Evolutionary conservation across 1,139 yeast species (phyloP), one percentile per base, ranked within the genome.

Genomic region (Suhomyces anneliseae): DNA sequence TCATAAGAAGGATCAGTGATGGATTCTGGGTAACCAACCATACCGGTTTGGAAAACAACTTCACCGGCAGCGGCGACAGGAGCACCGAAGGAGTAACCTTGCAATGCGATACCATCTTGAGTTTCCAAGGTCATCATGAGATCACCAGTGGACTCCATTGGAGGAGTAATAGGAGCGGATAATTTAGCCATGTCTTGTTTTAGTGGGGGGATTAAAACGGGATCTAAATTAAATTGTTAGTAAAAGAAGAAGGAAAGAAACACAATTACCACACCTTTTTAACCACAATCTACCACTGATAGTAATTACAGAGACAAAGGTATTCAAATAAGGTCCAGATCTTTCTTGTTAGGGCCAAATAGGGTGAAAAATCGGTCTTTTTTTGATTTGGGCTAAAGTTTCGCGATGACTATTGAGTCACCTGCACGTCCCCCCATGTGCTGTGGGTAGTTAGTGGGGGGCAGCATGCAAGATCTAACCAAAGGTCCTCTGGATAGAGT

Each of bases 1-100:
- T 89, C 95, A 69, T 95, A 95, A 43, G 99, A 93, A 54, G 99
- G 99, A 73, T 95, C 99, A 44, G 99, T 92, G 67, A 95, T 82
- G 51, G 98, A 86, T 72, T 95, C 99, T 40, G 99, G 99, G 69
- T 95, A 95, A 55, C 99, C 99, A 59, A 93, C 99, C 99, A 95
- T 95, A 77, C 99, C 99, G 54, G 99, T 95, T 74, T 93, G 99
- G 82, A 95, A 95, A 54, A 95, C 99, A 64, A 93, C 82, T 76
- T 95, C 99, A 79, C 99, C 99, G 51, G 99, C 96, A 49, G 85
- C 83, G 34, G 93, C 72, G 52, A 78, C 82, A 54, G 86, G 86
- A 49, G 99, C 97, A 77, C 99, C 99, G 60, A 95, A 95, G 26
- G 99, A 92, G 76, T 89, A 93, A 72, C 99, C 99, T 73, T 90